Evolutionary conservation across 345 rosid genomes (phyloP).

Genomic region (Ceriops tagal): DNA sequence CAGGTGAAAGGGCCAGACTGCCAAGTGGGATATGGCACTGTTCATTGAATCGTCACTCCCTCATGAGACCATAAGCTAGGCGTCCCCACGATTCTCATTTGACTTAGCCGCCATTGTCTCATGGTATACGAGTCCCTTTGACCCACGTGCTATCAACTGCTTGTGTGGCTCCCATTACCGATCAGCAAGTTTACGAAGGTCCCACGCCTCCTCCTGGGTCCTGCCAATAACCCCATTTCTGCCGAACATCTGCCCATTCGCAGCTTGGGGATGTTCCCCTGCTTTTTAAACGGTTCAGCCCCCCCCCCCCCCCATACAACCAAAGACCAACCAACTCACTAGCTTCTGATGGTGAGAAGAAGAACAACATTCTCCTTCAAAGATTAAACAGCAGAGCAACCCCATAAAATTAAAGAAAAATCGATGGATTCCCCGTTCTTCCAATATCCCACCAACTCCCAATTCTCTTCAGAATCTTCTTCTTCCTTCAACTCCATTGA

Average conservation of each 20-base stretch:
- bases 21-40: neutral
- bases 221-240: conserved; percentile 8
- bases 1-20: neutral
- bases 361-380: neutral
- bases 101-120: conserved; percentile 43
- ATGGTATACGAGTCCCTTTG: conserved; percentile 23
- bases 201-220: conserved; percentile 4
- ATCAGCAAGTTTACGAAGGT: conserved; percentile 16
- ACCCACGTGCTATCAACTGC: conserved; percentile 49
- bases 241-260: conserved; percentile 7
- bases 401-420: neutral
- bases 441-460: conserved; percentile 22
- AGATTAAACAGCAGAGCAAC: neutral
- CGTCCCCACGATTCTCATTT: conserved; percentile 6
- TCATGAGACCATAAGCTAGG: conserved; percentile 24
- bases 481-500: conserved; percentile 28
- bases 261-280: neutral
- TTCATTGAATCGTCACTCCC: neutral
- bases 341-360: neutral
- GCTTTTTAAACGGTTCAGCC: conserved; percentile 16
- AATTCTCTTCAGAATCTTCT: conserved; percentile 28
- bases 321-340: conserved; percentile 8
- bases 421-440: conserved; percentile 38
- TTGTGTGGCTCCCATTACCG: conserved; percentile 24
- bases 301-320: conserved; percentile 9